Conservation (phyloP, 305 asterid species). For the Fraxinus platypoda region DNA sequence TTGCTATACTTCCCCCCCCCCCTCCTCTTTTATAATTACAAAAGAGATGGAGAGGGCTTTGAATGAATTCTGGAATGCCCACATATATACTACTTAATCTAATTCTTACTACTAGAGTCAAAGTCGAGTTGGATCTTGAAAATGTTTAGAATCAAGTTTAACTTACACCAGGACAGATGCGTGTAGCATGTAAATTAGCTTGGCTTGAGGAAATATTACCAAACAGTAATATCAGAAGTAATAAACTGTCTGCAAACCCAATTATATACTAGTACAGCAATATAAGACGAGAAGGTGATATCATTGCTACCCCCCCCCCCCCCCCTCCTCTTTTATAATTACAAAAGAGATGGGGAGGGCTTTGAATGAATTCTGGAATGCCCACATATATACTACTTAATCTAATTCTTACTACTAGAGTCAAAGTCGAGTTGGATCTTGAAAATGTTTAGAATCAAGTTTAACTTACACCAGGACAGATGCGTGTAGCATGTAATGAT, state of each 20-base stretch:
- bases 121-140: background rate
- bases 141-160: background rate
- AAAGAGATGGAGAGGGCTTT: background rate
- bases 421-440: background rate
- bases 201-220: background rate
- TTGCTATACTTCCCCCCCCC: background rate
- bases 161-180: background rate
- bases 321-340: background rate
- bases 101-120: background rate
- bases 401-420: background rate
- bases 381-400: background rate
- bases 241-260: background rate
- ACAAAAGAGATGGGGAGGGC: background rate
- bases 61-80: background rate
- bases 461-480: background rate
- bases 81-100: background rate
- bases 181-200: background rate
- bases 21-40: background rate
- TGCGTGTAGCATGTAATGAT: background rate
- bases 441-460: background rate
- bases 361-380: background rate
- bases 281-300: background rate
- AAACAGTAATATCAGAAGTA: background rate
- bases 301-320: background rate
- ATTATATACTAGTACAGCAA: background rate